phyloP scores from a whole-genome alignment of 768 basidiomycete genomes.

The Pleurotus tuber-regium region DNA sequence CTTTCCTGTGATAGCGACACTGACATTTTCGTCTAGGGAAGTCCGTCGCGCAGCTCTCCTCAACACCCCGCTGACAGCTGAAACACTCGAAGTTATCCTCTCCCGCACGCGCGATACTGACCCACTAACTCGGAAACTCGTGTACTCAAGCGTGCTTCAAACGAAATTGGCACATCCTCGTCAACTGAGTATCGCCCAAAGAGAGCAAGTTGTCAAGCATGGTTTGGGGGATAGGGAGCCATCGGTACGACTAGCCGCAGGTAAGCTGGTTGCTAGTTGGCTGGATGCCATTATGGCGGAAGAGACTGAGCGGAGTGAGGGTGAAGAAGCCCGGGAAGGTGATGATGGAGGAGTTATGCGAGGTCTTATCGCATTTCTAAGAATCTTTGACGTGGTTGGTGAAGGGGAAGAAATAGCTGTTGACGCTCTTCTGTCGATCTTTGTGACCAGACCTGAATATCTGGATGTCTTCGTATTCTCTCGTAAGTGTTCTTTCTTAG shows the following conservation, averaged over 20 bases:
- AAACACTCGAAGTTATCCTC: constrained; percentile 67
- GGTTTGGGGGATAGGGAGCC: constrained; percentile 90
- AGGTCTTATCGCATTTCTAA: constrained; percentile 41
- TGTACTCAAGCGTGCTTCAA: constrained; percentile 69
- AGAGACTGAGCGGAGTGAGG: constrained; percentile 22
- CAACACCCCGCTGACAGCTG: constrained; percentile 62
- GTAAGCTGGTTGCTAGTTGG: constrained; percentile 78
- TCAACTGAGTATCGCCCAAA: constrained; percentile 72
- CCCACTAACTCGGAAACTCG: constrained; percentile 70
- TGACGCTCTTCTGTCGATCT: constrained; percentile 76
- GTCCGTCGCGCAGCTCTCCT: constrained; percentile 89
- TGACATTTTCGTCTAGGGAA: constrained; percentile 45
- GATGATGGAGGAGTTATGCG: constrained; percentile 49
- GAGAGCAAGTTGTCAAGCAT: constrained; percentile 82
- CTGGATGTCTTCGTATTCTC: constrained; percentile 71
- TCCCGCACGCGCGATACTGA: constrained; percentile 86
- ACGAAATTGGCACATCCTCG: constrained; percentile 59
- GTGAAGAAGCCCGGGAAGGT: constrained; percentile 30
- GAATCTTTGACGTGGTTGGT: constrained; percentile 62
- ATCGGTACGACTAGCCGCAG: constrained; percentile 77
- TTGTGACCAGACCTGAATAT: constrained; percentile 68
- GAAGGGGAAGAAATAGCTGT: constrained; percentile 71
- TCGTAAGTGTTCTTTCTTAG: constrained; percentile 47
- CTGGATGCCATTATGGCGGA: constrained; percentile 57
- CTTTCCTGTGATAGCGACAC: no score